Base-by-base conservation (phyloP, 805 yeast species). In the Nakazawaea sp. region DNA sequence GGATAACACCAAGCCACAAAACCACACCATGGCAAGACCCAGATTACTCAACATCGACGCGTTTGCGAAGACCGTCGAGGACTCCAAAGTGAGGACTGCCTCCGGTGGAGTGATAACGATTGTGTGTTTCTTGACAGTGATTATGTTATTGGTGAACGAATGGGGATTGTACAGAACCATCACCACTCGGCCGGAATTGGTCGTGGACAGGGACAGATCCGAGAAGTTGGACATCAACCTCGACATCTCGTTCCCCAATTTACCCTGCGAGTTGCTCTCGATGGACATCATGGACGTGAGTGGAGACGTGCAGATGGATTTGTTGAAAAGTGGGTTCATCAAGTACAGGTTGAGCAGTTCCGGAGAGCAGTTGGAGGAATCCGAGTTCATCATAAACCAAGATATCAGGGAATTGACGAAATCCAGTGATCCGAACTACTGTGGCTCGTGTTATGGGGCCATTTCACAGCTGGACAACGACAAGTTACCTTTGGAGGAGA, bases 361-460 rank as follows among this genome's bases (percentile, higher is more conserved):
- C 24, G 90, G 94, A 16, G 62, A 55, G 19, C 56, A 61, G 17
- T 53, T 72, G 45, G 58, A 61, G 33, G 38, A 34, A 11, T 11
- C 23, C 11, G 38, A 39, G 29, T 39, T 39, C 23, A 39, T 39
- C 15, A 58, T 68, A 5, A 74, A 75, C 46, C 46, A 46, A 29
- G 47, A 51, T 32, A 45, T 49, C 34, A 53, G 52, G 16, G 55
- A 42, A 11, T 21, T 39, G 16, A 39, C 47, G 27, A 35, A 32
- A 5, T 42, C 54, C 3, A 28, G 42, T n/a, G 52, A 51, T 34
- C 54, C 56, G 17, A 54, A 68, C 25, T 74, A 77, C 51, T 88
- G 96, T 67, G 97, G 97, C 4, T 70, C 94, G 1, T 90, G 98
- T 63, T 89, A 86, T 55, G 96, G 96, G 1, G 81, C 95, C 2